Base-by-base conservation (phyloP, 1,284 basidiomycete species). In the Ustilago xerochloae region DNA sequence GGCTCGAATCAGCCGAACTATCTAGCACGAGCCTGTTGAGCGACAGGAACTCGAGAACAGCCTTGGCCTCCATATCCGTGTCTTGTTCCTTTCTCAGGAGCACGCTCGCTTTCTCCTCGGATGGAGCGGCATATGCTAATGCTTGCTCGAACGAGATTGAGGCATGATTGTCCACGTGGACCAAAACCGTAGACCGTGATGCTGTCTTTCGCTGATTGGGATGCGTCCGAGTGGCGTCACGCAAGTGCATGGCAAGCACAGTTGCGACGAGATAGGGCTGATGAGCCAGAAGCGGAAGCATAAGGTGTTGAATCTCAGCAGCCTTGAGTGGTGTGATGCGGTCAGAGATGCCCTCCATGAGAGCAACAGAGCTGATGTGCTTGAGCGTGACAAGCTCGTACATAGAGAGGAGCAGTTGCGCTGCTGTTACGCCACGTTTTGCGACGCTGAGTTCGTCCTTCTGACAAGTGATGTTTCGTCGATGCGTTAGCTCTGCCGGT, bases 401-500 rank as follows among this genome's bases (percentile, higher is more conserved):
- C 9, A 73, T 43, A 24, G 53, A 53, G 13, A 29, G 18, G 3
- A 73, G 61, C 22, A 73, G 54, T 22, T 46, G 35, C 2, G 70
- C 60, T 16, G 70, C 70, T 7, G 50, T 52, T 4, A 64, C 61
- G 13, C 64, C 70, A n/a, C 70, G 64, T 26, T 7, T 15, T 3
- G 61, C 64, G 43, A 57, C 61, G 13, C 12, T 13, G 1, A 43
- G 39, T 28, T 58, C 53, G 16, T 61, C 38, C 33, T 52, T 57
- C 32, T 61, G 61, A 7, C 29, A 16, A 18, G 47, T 55, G 10
- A 68, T 16, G 15, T 53, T 26, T 26, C 64, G 61, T 16, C 70
- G 41, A 22, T 73, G 64, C 38, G 58, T 15, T 18, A 73, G 57
- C 61, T 73, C 64, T n/a, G 61, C 54, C 30, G 57, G 43, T 5